Conservation (phyloP, 1,284 basidiomycete genomes). For the Rhodotorula sp. region DNA sequence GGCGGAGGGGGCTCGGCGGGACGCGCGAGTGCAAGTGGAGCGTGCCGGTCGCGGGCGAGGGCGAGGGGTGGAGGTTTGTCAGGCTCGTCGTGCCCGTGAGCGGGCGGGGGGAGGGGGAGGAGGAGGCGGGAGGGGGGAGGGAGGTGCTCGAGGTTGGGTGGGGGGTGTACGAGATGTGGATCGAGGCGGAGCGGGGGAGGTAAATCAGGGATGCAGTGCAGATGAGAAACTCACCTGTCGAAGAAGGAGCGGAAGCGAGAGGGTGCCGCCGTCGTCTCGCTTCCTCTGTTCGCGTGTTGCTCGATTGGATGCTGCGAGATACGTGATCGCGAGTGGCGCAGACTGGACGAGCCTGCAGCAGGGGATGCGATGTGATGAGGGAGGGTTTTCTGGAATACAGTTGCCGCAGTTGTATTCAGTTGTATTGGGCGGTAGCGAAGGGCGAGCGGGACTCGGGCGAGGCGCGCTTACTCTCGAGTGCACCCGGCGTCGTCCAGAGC, state of each 20-base stretch:
- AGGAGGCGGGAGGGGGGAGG: neutral
- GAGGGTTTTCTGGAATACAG: neutral
- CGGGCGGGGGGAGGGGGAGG: neutral
- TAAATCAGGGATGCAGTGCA: neutral
- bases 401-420: neutral
- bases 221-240: too few relatives aligned
- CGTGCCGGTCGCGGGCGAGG: slow-evolving; percentile 15
- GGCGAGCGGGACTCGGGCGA: too few relatives aligned
- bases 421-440: too few relatives aligned
- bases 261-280: too few relatives aligned
- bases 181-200: slow-evolving; percentile 5
- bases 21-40: slow-evolving; percentile 21
- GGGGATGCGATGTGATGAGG: neutral
- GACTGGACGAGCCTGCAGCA: too few relatives aligned
- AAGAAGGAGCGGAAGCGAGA: too few relatives aligned
- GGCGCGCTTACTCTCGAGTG: too few relatives aligned
- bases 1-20: neutral
- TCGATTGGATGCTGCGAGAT: too few relatives aligned
- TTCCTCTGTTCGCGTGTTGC: too few relatives aligned
- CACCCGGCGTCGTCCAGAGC: too few relatives aligned
- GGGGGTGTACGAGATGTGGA: slow-evolving; percentile 41
- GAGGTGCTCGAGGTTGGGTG: slow-evolving; percentile 26
- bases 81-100: slow-evolving; percentile 7
- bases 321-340: too few relatives aligned
- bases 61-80: slow-evolving; percentile 38